Conservation (phyloP, 305 asterid species). For the Solanum hybrid region DNA sequence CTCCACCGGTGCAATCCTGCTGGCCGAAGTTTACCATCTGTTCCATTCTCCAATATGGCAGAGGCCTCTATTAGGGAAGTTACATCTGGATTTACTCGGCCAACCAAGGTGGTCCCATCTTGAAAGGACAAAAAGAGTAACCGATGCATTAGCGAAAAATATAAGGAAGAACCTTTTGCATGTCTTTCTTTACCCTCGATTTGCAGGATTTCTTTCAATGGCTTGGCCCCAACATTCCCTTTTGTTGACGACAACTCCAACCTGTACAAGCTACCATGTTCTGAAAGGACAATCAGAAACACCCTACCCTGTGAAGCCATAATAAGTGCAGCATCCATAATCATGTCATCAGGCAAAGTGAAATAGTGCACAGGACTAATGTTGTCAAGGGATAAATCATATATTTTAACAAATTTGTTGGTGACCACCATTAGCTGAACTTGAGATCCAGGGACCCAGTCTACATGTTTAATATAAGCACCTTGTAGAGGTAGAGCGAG, state of each 20-base stretch:
- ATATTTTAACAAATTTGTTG: conserved; percentile 85
- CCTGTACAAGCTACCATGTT: conserved; percentile 75
- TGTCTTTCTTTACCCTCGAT: conserved; percentile 51
- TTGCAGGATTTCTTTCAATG: conserved; percentile 70
- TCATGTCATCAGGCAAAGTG: conserved; percentile 69
- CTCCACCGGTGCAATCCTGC: conserved; percentile 97
- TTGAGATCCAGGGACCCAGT: conserved; percentile 98
- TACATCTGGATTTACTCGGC: conserved; percentile 76
- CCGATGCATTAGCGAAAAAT: conserved; percentile 72
- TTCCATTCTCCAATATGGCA: conserved; percentile 65
- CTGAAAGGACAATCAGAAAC: conserved; percentile 78
- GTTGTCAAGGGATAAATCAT: conserved; percentile 91
- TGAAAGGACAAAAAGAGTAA: conserved; percentile 83
- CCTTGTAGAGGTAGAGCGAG: conserved; percentile 98
- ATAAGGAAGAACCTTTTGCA: conserved; percentile 73
- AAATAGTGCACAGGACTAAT: conserved; percentile 93
- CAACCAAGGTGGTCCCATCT: conserved; percentile 82
- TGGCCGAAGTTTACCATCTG: conserved; percentile 65
- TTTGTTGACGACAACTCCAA: conserved; percentile 80
- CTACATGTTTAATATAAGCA: conserved; percentile 85
- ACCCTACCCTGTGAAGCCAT: conserved; percentile 76
- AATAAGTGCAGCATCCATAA: conserved; percentile 77
- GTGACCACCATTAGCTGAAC: conserved; percentile 97
- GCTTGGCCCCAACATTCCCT: conserved; percentile 81
- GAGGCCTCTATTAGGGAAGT: conserved; percentile 67